Evolutionary conservation across 163 green algal species (phyloP).

Genomic region (Scenedesmus sp.): DNA sequence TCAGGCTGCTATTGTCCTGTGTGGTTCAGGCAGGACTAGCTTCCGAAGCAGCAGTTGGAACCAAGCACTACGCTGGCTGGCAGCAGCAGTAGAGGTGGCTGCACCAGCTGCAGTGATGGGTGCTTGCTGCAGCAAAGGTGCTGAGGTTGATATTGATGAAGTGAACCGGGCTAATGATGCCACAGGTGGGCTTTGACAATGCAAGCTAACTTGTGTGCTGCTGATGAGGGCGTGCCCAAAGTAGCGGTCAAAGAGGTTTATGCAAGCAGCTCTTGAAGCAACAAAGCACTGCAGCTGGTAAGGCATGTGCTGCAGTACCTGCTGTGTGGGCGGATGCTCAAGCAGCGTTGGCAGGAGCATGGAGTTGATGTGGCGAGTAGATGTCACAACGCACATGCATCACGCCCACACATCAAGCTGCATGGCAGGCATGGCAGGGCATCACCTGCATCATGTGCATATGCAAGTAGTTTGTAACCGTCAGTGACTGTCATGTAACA

Average conservation of each 20-base stretch:
- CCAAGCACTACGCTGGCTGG: not conserved
- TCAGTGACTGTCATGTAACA: not conserved
- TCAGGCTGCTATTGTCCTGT: not conserved
- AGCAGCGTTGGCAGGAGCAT: too few species aligned
- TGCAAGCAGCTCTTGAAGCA: too few species aligned
- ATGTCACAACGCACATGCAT: too few species aligned
- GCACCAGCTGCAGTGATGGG: constrained; percentile 10
- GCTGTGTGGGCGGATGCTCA: too few species aligned
- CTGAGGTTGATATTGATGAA: constrained; percentile 3
- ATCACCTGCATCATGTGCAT: not conserved
- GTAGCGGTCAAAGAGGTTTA: not conserved
- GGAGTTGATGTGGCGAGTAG: too few species aligned
- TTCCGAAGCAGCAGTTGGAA: not conserved
- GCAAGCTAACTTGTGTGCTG: not conserved
- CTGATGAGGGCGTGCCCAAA: not conserved
- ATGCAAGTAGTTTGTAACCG: not conserved
- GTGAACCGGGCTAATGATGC: constrained; percentile 17
- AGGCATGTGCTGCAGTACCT: too few species aligned
- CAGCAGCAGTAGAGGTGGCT: not conserved
- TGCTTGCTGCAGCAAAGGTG: constrained; percentile 31
- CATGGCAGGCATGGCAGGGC: too few species aligned
- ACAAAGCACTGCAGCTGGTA: too few species aligned
- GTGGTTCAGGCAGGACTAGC: not conserved
- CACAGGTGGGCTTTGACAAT: not conserved
- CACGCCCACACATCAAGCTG: too few species aligned